phyloP scores from a whole-genome alignment of 2,329 filamentous ascomycete genomes.

The Cladophialophora chaetospira region DNA sequence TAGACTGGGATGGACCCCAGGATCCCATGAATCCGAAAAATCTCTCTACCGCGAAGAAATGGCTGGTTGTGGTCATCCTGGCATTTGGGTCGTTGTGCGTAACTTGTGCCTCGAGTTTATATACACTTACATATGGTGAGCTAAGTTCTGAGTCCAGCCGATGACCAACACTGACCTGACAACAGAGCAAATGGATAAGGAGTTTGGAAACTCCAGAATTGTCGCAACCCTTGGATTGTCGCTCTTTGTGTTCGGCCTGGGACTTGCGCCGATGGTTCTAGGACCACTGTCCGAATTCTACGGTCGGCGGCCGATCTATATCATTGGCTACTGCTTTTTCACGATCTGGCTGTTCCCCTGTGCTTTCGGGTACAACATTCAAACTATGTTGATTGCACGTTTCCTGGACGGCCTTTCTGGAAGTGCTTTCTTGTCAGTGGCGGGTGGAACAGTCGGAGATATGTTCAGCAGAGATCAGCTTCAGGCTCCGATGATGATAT shows the following conservation, averaged over 20 bases:
- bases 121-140: conserved; percentile 72
- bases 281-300: conserved; percentile 75
- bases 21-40: conserved; percentile 76
- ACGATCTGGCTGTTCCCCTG: conserved; percentile 79
- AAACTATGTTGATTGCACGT: conserved; percentile 73
- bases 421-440: conserved; percentile 68
- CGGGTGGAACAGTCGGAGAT: conserved; percentile 73
- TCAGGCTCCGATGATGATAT: conserved; percentile 76
- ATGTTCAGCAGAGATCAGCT: conserved; percentile 66
- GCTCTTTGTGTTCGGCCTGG: conserved; percentile 76
- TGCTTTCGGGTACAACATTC: conserved; percentile 78
- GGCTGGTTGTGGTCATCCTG: conserved; percentile 77
- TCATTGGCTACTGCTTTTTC: conserved; percentile 72
- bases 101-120: conserved; percentile 87
- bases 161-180: neutral
- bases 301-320: conserved; percentile 78
- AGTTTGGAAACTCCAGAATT: conserved; percentile 71
- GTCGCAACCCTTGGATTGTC: conserved; percentile 80
- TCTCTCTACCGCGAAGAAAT: conserved; percentile 68
- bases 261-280: conserved; percentile 64
- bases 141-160: neutral
- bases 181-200: conserved; percentile 65
- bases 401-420: conserved; percentile 63
- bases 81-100: conserved; percentile 76
- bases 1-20: conserved; percentile 71